A percentile compares a stretch with the other conserved stretches of the same genome.
Evolutionary conservation across 306 rosid species (phyloP).

Genomic region (Trifolium dubium): DNA sequence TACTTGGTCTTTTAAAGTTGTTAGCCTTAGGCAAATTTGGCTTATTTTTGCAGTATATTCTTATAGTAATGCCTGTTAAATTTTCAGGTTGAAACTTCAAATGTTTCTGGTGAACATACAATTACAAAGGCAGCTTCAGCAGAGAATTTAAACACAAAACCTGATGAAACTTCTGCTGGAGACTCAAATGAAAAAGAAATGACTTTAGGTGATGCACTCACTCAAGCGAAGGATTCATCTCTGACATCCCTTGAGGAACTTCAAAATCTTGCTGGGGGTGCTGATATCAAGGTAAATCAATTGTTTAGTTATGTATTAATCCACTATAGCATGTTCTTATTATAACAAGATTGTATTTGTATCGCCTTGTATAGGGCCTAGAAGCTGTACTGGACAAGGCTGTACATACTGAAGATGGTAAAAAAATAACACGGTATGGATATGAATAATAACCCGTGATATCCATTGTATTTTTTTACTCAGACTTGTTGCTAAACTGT

Average conservation of each 20-base stretch:
- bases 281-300: constrained; percentile 87
- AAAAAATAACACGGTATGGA: constrained; percentile 88
- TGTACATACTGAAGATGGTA: constrained; percentile 95
- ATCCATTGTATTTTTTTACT: constrained; percentile 18
- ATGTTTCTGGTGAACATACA: constrained; percentile 61
- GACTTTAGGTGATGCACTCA: constrained; percentile 88
- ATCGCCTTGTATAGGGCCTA: constrained; percentile 70
- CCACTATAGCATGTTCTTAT: constrained; percentile 15
- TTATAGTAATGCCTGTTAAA: constrained; percentile 40
- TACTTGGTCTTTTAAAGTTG: constrained; percentile 42
- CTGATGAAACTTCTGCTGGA: constrained; percentile 57
- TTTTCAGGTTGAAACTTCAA: constrained; percentile 61
- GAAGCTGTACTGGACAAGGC: constrained; percentile 99
- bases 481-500: constrained; percentile 42
- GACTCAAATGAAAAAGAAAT: constrained; percentile 73
- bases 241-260: constrained; percentile 93
- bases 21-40: constrained; percentile 27
- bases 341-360: constrained; percentile 39
- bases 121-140: constrained; percentile 54
- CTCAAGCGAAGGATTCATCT: constrained; percentile 71
- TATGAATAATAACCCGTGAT: constrained; percentile 38
- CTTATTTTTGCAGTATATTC: constrained; percentile 21
- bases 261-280: constrained; percentile 95
- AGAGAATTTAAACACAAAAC: constrained; percentile 56
- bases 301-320: constrained; percentile 29